Evolutionary conservation across 2,329 filamentous ascomycete genomes (phyloP).

Genomic region (Stagonosporopsis chrysanthemi): DNA sequence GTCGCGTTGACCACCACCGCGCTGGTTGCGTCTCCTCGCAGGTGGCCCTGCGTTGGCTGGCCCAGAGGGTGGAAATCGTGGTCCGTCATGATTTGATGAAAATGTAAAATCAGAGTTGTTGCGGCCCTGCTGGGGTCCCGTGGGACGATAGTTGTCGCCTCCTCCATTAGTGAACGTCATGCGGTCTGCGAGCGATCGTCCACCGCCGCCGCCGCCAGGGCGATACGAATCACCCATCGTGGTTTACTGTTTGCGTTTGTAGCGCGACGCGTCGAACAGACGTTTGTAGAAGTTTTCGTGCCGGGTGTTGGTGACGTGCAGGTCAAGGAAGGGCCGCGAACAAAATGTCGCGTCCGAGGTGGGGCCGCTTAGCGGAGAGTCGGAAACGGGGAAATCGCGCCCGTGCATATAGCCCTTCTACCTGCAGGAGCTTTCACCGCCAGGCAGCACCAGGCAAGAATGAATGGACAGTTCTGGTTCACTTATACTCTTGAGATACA

Average conservation of each 20-base stretch:
- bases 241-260: conserved; percentile 11
- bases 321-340: conserved; percentile 11
- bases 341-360: conserved; percentile 26
- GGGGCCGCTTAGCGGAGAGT: conserved; percentile 12
- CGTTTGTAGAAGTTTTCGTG: conserved; percentile 5
- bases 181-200: conserved; percentile 36
- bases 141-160: conserved; percentile 41
- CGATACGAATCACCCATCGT: conserved; percentile 41
- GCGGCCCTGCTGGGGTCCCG: conserved; percentile 23
- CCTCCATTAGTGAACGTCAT: conserved; percentile 39
- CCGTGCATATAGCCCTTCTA: conserved; percentile 3
- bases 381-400: conserved; percentile 7
- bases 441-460: background rate
- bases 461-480: background rate
- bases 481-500: too few species aligned
- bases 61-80: conserved; percentile 40
- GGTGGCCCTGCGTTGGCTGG: conserved; percentile 29
- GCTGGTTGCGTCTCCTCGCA: conserved; percentile 26
- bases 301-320: conserved; percentile 16
- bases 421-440: background rate
- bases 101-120: conserved; percentile 45
- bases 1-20: conserved; percentile 28
- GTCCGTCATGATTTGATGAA: conserved; percentile 36
- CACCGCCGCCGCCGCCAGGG: conserved; percentile 23
- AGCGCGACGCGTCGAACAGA: conserved; percentile 11